Evolutionary conservation across 495 filamentous ascomycete genomes (phyloP).

Genomic region (Penicillium ochrochloron): DNA sequence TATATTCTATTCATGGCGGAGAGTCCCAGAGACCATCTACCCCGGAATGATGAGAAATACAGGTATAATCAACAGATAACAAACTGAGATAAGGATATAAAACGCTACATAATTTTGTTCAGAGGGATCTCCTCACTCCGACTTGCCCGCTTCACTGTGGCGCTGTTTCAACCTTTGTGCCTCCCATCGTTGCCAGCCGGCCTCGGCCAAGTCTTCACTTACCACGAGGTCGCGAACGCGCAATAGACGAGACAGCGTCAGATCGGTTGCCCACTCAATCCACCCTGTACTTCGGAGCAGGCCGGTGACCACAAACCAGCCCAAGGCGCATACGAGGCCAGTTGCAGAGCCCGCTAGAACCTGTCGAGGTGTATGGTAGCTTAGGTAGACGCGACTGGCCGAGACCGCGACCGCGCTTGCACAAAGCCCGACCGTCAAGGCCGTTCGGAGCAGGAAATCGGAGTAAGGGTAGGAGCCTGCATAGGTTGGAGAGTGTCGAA

Average conservation of each 20-base stretch:
- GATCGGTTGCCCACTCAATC: conserved; percentile 75
- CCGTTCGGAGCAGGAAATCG: conserved; percentile 59
- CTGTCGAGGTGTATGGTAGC: conserved; percentile 89
- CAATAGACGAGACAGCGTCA: conserved; percentile 64
- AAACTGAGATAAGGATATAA: background rate
- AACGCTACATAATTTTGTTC: background rate
- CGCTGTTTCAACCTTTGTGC: conserved; percentile 45
- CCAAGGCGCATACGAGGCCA: conserved; percentile 70
- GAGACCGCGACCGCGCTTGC: conserved; percentile 71
- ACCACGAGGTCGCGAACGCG: conserved; percentile 83
- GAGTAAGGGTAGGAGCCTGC: conserved; percentile 47
- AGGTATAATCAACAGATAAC: background rate
- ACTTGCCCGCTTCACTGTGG: conserved; percentile 35
- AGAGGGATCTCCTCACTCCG: conserved; percentile 27
- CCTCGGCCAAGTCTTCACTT: conserved; percentile 86
- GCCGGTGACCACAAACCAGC: conserved; percentile 78
- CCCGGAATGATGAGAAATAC: background rate
- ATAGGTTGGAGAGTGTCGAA: conserved; percentile 70
- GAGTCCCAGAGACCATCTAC: no score
- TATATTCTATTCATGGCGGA: no score
- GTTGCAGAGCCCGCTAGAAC: conserved; percentile 79
- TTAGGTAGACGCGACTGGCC: conserved; percentile 83
- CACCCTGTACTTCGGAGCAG: conserved; percentile 62
- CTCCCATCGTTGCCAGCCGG: conserved; percentile 94
- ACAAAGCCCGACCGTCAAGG: conserved; percentile 61